Conservation (phyloP, 1,284 basidiomycete species). For the Leccinum subspadiceum region DNA sequence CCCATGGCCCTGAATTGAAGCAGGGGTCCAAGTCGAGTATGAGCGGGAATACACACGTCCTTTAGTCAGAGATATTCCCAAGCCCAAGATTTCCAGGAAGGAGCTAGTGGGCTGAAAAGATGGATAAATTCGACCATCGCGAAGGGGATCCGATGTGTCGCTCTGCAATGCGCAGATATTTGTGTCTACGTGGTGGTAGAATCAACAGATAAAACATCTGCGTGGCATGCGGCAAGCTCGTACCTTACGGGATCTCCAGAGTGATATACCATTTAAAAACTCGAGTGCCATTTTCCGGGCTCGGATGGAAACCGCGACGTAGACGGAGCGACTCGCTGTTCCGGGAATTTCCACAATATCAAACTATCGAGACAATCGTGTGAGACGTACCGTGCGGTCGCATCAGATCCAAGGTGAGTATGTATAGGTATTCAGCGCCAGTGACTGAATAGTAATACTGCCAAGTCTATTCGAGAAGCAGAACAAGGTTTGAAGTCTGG, state of each 20-base stretch:
- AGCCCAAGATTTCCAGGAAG: neutral
- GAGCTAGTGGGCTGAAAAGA: slow-evolving; percentile 1
- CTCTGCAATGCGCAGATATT: neutral
- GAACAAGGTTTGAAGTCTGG: slow-evolving; percentile 25
- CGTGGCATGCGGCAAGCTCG: neutral
- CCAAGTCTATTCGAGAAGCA: neutral
- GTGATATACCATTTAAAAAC: neutral
- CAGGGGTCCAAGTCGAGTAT: neutral
- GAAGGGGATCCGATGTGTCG: neutral
- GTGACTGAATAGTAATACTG: neutral
- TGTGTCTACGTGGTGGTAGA: slow-evolving; percentile 11
- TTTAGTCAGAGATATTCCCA: too few relatives aligned
- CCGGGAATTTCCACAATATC: neutral
- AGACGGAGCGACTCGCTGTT: neutral
- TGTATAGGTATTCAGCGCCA: slow-evolving; percentile 2
- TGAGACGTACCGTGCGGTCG: slow-evolving; percentile 15
- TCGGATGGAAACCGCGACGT: slow-evolving; percentile 15
- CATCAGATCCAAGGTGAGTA: slow-evolving; percentile 2
- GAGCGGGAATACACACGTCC: neutral
- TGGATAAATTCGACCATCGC: neutral
- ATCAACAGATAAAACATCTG: slow-evolving; percentile 10
- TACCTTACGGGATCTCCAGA: neutral
- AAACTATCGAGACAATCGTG: slow-evolving; percentile 1
- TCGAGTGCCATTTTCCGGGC: slow-evolving; percentile 13
- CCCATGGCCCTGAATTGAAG: slow-evolving; percentile 1